These are phyloP conservation scores for Eucalyptus erythrocorys DNA, from an alignment of 345 rosid species.

Conservation along the genomic window DNA sequence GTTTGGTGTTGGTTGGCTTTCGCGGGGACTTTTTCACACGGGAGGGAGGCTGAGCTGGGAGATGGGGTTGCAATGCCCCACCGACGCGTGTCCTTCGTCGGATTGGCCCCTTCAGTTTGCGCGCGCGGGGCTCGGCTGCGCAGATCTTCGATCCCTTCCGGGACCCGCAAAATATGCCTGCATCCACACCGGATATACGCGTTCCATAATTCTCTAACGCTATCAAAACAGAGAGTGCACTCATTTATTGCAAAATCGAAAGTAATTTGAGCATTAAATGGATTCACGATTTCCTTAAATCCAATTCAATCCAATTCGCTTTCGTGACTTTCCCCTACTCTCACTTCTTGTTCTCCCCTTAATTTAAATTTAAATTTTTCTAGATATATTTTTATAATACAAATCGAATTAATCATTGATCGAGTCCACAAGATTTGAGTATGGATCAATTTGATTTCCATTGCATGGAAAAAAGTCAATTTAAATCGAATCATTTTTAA, in stretches of 20 bases:
- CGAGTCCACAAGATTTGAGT: rapidly evolving
- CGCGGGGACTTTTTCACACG: background rate
- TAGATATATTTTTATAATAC: too few relatives aligned
- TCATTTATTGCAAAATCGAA: background rate
- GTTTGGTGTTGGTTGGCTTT: background rate
- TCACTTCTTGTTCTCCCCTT: background rate
- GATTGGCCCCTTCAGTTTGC: background rate
- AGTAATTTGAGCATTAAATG: background rate
- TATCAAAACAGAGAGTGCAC: too few relatives aligned
- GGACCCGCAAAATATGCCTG: background rate
- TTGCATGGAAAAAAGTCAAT: too few relatives aligned
- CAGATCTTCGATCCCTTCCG: background rate
- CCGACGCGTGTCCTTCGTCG: background rate
- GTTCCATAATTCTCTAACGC: background rate
- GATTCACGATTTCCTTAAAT: background rate
- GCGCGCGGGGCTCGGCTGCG: background rate
- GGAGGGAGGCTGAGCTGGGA: background rate
- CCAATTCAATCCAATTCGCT: background rate
- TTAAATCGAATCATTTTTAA: background rate
- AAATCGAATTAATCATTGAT: rapidly evolving
- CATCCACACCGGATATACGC: background rate
- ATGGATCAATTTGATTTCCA: too few relatives aligned
- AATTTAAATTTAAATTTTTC: too few relatives aligned
- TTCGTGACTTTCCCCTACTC: background rate
- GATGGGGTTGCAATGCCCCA: background rate